Evolutionary conservation across 495 filamentous ascomycete genomes (phyloP), one percentile per base, ranked within the genome.

Genomic region (Hypoxylon intermedium): DNA sequence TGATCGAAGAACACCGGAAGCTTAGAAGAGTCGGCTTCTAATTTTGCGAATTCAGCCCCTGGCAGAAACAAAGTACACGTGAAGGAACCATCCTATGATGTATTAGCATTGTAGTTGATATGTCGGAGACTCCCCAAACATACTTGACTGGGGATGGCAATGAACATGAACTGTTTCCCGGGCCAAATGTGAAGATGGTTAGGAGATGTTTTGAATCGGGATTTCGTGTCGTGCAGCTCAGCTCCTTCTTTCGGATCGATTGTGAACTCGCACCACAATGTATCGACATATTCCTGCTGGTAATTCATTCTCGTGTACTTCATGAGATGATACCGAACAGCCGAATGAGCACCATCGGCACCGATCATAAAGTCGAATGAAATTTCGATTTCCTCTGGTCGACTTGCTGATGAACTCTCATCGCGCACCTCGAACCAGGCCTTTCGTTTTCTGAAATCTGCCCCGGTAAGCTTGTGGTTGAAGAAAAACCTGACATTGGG

Each of bases 151-250:
- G 94, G 93, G 20, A 99, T 90, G 15, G 94, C 94, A 65, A 99
- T 98, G 74, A 99, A 99, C 94, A 99, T 98, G 69, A 91, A 89
- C 9, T 90, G 84, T 59, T 85, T 85, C 18, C 88, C 91, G 0
- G 94, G 94, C 94, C 94, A 99, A 74, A 99, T 99, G 71, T 99
- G 94, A 1, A 99, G 82, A 67, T 98, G 91, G 70, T 96, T 89
- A 12, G 91, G 90, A 0, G 89, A 91, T 50, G 97, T 90, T 24
- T 77, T 77, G 70, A 93, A 99, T 58, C 77, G 82, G 21, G 82
- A 80, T 9, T 79, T 76, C 16, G 74, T 59, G 11, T 79, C 68
- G 0, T 79, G 75, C 20, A 59, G 54, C 3, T 60, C 37, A 2
- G 53, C 18, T 4, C 44, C 58, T 18, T 69, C 54, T 28, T 63